These are phyloP conservation scores for Taphrina pruni DNA, from an alignment of 1,139 yeast species.

Conservation along the genomic window DNA sequence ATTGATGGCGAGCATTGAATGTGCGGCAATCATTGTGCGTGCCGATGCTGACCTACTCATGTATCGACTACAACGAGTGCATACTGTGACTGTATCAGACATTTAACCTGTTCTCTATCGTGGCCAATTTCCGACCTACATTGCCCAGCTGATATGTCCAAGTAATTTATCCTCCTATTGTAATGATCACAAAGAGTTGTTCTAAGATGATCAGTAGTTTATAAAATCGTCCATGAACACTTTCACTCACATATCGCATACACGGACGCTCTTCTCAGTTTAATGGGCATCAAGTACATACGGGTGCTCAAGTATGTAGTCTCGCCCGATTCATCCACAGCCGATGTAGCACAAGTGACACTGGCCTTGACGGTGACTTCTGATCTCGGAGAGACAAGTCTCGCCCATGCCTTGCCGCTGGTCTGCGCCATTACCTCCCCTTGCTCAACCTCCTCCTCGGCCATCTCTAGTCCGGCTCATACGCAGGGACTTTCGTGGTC, in stretches of 20 bases:
- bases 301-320: slow-evolving; percentile 4
- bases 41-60: too few relatives aligned
- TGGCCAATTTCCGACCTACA: too few relatives aligned
- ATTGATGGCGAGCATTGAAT: neutral
- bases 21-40: neutral
- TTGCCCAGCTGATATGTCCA: too few relatives aligned
- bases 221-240: too few relatives aligned
- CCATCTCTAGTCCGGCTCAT: neutral
- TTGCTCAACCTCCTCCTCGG: neutral
- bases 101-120: too few relatives aligned
- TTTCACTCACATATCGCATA: too few relatives aligned
- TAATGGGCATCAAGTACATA: slow-evolving; percentile 13
- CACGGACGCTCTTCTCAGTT: too few relatives aligned
- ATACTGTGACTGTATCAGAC: too few relatives aligned
- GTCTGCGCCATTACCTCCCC: neutral
- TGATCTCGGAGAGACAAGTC: slow-evolving; percentile 33
- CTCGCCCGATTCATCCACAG: neutral
- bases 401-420: slow-evolving; percentile 8
- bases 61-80: too few relatives aligned
- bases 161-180: too few relatives aligned
- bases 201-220: neutral
- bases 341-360: neutral
- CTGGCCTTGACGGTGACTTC: slow-evolving; percentile 16
- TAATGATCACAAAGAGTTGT: too few relatives aligned
- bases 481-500: slow-evolving; percentile 7